These are phyloP conservation scores for Aristolochia californica DNA, from an alignment of 164 flowering plant species.

Conservation along the genomic window DNA sequence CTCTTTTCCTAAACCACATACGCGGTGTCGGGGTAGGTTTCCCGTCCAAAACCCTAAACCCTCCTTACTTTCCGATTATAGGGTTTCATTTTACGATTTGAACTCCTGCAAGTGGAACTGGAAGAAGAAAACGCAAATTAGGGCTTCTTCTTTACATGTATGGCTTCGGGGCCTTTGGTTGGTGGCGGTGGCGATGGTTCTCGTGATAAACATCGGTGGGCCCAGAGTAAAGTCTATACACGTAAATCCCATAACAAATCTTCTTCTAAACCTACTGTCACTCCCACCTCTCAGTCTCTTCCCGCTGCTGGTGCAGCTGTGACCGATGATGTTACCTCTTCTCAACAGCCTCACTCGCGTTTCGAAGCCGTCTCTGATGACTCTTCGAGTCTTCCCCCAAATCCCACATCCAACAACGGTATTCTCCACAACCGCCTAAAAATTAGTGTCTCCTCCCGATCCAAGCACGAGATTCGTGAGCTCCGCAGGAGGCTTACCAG, in stretches of 20 bases:
- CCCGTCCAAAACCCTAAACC: not conserved
- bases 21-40: not conserved
- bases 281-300: constrained; percentile 11
- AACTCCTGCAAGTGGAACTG: not conserved
- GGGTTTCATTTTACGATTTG: not conserved
- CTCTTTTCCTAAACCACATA: not conserved
- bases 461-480: constrained; percentile 56
- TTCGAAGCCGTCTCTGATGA: constrained; percentile 37
- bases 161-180: constrained; percentile 63
- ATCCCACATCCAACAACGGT: constrained; percentile 11
- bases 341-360: constrained; percentile 19
- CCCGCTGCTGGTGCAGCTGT: constrained; percentile 5
- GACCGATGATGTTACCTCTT: constrained; percentile 20
- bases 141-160: constrained; percentile 31
- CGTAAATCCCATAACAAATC: constrained; percentile 36
- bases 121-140: not conserved
- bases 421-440: constrained; percentile 26
- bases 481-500: constrained; percentile 46
- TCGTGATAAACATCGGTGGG: constrained; percentile 46
- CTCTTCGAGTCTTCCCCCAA: constrained; percentile 32
- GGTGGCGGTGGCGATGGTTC: constrained; percentile 34
- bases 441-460: constrained; percentile 31
- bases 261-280: constrained; percentile 10
- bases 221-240: constrained; percentile 44
- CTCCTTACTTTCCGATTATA: too few species aligned